Evolutionary conservation across 495 filamentous ascomycete species (phyloP).

Genomic region (Hypoxylon subgilvum): DNA sequence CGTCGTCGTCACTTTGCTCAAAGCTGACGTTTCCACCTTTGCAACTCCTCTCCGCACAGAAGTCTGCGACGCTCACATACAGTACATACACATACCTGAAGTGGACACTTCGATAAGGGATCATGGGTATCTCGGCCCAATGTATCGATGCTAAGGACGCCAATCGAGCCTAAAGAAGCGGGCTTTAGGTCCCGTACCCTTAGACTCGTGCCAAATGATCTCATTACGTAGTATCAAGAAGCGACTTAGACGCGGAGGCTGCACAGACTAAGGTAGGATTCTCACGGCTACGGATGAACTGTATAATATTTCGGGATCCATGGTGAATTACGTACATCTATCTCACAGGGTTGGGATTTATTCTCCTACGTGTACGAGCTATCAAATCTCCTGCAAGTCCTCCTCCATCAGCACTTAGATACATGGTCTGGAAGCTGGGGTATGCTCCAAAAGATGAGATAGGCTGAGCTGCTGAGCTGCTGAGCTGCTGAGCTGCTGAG

Average conservation of each 20-base stretch:
- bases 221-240: slow-evolving; percentile 30
- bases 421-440: slow-evolving; percentile 31
- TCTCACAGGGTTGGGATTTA: slow-evolving; percentile 5
- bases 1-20: slow-evolving; percentile 5
- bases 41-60: background rate
- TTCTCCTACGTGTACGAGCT: slow-evolving; percentile 9
- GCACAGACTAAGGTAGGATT: slow-evolving; percentile 9
- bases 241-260: slow-evolving; percentile 26
- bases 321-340: slow-evolving; percentile 35
- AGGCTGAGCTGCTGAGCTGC: slow-evolving; percentile 20
- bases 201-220: slow-evolving; percentile 23
- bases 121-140: slow-evolving; percentile 3
- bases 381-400: slow-evolving; percentile 9
- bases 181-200: slow-evolving; percentile 20
- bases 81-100: background rate
- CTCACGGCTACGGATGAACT: slow-evolving; percentile 8
- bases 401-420: slow-evolving; percentile 31
- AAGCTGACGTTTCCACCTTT: slow-evolving; percentile 10
- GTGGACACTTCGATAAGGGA: slow-evolving; percentile 5
- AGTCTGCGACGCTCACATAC: background rate
- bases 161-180: slow-evolving; percentile 5
- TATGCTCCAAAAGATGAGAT: slow-evolving; percentile 22
- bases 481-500: slow-evolving; percentile 14
- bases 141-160: background rate
- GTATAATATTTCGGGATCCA: background rate